A percentile compares a stretch with the other conserved stretches of the same genome.
These are phyloP conservation scores for Trichoderma hamatum DNA, from an alignment of 2,329 filamentous ascomycete genomes.

Conservation along the genomic window DNA sequence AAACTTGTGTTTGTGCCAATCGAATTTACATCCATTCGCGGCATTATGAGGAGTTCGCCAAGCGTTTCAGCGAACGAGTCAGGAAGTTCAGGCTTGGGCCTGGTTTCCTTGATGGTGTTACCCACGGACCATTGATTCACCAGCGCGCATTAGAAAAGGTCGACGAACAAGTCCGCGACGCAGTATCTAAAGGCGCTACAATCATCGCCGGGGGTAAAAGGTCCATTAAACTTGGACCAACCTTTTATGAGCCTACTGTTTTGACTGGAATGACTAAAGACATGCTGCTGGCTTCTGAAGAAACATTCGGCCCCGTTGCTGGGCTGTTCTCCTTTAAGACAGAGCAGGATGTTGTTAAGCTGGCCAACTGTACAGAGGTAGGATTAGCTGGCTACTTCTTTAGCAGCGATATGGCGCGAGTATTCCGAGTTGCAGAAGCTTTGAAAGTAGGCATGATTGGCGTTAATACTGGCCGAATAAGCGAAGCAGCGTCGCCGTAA, in stretches of 20 bases:
- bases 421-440: conserved; percentile 49
- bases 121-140: background rate
- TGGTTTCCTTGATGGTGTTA: background rate
- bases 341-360: conserved; percentile 69
- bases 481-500: conserved; percentile 52
- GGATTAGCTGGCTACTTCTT: conserved; percentile 80
- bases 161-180: conserved; percentile 66
- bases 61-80: background rate
- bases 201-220: conserved; percentile 60
- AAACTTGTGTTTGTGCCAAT: conserved; percentile 62
- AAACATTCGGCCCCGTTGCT: conserved; percentile 76
- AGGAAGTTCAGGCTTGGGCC: background rate
- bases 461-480: conserved; percentile 56
- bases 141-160: conserved; percentile 36
- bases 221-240: conserved; percentile 36
- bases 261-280: conserved; percentile 67
- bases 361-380: conserved; percentile 70
- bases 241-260: conserved; percentile 75
- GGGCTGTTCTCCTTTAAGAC: conserved; percentile 71
- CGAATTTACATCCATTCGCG: background rate
- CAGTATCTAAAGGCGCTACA: conserved; percentile 63
- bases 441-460: conserved; percentile 58
- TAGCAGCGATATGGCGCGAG: conserved; percentile 48
- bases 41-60: background rate
- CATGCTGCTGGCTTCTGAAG: conserved; percentile 69